These are phyloP conservation scores for Huiozyma sinensis DNA, from an alignment of 805 yeast species.

Conservation along the genomic window DNA sequence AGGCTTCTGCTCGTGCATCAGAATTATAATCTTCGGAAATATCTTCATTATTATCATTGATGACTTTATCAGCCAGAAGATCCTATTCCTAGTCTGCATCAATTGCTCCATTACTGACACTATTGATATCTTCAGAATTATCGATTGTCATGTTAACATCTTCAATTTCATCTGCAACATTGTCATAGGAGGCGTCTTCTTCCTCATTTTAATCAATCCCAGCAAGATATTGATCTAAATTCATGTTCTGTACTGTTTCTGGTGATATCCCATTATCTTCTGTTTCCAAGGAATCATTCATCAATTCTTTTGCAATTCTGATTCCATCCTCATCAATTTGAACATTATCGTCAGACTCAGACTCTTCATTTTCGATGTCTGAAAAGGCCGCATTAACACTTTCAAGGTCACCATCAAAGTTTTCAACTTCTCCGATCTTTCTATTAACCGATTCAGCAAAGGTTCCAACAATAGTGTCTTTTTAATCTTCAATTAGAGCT, in stretches of 20 bases:
- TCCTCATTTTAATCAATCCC: background rate
- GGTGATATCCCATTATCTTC: background rate
- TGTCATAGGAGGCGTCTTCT: background rate
- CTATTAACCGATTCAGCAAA: background rate
- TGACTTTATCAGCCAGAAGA: background rate
- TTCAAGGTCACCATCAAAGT: background rate
- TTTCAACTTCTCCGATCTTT: background rate
- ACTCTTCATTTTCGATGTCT: background rate
- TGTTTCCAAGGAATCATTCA: background rate
- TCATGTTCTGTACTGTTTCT: background rate
- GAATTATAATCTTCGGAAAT: background rate
- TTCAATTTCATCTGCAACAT: background rate
- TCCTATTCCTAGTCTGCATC: background rate
- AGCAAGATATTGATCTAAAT: background rate
- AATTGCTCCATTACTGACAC: background rate
- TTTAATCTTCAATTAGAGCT: background rate
- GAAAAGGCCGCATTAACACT: background rate
- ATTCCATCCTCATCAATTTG: background rate
- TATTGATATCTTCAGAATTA: background rate
- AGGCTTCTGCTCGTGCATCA: background rate
- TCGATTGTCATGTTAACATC: background rate
- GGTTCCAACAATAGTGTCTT: slow-evolving; percentile 1
- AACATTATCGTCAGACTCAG: background rate
- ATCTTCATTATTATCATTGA: background rate
- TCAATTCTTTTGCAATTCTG: background rate